Conservation (phyloP, 1,284 basidiomycete genomes). For the Pascua sp. region DNA sequence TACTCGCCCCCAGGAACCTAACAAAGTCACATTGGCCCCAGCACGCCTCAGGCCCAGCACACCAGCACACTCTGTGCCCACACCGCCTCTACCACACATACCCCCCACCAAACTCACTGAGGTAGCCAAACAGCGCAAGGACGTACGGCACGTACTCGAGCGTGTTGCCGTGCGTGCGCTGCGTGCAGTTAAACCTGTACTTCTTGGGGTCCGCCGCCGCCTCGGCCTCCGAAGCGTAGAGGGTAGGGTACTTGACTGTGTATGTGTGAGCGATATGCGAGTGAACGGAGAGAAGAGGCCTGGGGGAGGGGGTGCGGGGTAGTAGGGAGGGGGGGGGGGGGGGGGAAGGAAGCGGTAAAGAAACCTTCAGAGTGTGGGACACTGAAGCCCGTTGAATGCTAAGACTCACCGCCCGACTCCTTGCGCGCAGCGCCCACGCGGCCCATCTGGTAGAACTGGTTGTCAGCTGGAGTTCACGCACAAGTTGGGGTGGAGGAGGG, state of each 20-base stretch:
- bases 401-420: constrained; percentile 14
- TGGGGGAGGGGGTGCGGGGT: too few relatives aligned
- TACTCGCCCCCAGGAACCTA: too few relatives aligned
- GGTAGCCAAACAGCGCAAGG: constrained; percentile 26
- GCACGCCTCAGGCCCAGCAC: too few relatives aligned
- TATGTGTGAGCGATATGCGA: background rate
- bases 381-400: background rate
- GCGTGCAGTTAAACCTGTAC: constrained; percentile 40
- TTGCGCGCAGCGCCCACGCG: constrained; percentile 28
- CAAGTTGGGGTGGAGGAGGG: too few relatives aligned
- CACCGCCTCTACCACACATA: too few relatives aligned
- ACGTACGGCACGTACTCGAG: constrained; percentile 36
- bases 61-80: too few relatives aligned
- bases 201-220: constrained; percentile 39
- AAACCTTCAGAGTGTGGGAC: too few relatives aligned
- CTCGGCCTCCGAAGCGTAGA: constrained; percentile 39
- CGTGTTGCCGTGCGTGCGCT: constrained; percentile 44
- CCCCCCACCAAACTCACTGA: constrained; percentile 23
- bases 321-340: too few relatives aligned
- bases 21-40: too few relatives aligned
- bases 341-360: too few relatives aligned
- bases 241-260: constrained; percentile 35
- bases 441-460: constrained; percentile 31
- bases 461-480: background rate
- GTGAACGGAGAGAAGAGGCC: too few relatives aligned